Evolutionary conservation across 768 basidiomycete species (phyloP).

Genomic region (Suillus subaureus): DNA sequence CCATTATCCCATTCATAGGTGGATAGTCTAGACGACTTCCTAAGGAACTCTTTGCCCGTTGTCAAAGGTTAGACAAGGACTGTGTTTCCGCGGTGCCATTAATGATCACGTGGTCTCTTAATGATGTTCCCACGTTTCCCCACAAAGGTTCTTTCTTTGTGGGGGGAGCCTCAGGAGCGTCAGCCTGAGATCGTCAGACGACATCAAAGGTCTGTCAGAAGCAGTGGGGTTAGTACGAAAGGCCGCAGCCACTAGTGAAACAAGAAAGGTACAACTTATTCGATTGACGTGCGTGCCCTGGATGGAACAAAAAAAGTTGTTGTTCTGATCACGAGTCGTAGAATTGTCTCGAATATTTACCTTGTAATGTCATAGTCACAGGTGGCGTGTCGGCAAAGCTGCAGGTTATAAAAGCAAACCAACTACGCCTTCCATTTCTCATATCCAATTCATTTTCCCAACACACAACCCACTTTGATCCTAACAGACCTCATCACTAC

Average conservation of each 20-base stretch:
- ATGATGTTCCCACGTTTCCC: constrained; percentile 32
- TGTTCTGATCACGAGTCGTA: constrained; percentile 12
- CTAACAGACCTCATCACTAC: constrained; percentile 8
- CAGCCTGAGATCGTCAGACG: background rate
- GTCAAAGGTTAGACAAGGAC: background rate
- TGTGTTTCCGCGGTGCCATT: background rate
- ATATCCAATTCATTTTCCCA: constrained; percentile 5
- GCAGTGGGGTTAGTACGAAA: background rate
- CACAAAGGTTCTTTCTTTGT: constrained; percentile 16
- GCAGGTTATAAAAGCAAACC: constrained; percentile 24
- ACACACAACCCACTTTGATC: constrained; percentile 2
- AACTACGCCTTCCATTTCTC: background rate
- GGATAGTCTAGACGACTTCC: constrained; percentile 19
- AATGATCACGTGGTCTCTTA: constrained; percentile 14
- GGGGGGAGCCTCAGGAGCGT: background rate
- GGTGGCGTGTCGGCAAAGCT: constrained; percentile 11
- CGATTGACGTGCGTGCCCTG: background rate
- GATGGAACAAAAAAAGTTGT: background rate
- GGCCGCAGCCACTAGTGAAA: constrained; percentile 3
- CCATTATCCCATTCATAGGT: constrained; percentile 11
- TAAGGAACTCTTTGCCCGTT: background rate
- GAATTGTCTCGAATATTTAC: constrained; percentile 9
- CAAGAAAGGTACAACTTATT: background rate
- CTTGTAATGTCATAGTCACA: constrained; percentile 4
- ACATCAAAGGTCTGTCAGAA: background rate